Percentiles rank a stretch among this genome's conserved stretches.
Evolutionary conservation across 1,139 yeast species (phyloP).

Genomic region (Trichomonascaceae sp.): DNA sequence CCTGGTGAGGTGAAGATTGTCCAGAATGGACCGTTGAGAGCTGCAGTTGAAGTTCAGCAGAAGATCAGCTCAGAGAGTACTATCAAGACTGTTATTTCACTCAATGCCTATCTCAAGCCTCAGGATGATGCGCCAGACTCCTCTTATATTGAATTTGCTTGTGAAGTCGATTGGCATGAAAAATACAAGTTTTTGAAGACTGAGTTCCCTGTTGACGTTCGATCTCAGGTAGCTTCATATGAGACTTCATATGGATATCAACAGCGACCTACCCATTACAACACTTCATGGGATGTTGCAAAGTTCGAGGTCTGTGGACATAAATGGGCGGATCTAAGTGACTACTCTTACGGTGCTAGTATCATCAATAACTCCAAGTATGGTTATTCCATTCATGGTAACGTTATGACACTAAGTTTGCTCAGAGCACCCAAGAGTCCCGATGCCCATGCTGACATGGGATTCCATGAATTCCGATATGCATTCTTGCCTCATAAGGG

Average conservation of each 20-base stretch:
- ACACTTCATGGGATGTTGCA: conserved; percentile 94
- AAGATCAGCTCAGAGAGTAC: conserved; percentile 50
- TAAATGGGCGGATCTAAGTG: conserved; percentile 88
- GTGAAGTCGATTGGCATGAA: conserved; percentile 82
- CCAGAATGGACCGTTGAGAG: conserved; percentile 51
- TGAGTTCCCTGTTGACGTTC: conserved; percentile 85
- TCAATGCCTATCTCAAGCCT: conserved; percentile 47
- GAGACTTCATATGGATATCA: conserved; percentile 94
- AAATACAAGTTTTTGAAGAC: conserved; percentile 84
- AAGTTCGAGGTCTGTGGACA: conserved; percentile 95
- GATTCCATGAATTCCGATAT: conserved; percentile 72
- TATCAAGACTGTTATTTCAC: conserved; percentile 63
- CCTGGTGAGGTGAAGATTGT: conserved; percentile 43
- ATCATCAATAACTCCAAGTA: conserved; percentile 79
- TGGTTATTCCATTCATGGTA: conserved; percentile 89
- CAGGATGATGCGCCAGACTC: conserved; percentile 30
- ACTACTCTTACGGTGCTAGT: conserved; percentile 80
- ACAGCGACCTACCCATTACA: conserved; percentile 86
- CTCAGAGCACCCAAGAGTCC: conserved; percentile 87
- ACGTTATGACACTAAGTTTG: conserved; percentile 73
- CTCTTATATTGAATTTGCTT: conserved; percentile 47
- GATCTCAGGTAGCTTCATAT: conserved; percentile 69
- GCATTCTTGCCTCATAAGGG: conserved; percentile 82
- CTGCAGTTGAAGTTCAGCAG: conserved; percentile 54
- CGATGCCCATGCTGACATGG: conserved; percentile 92